A percentile compares a stretch with the other conserved stretches of the same genome.
These are phyloP conservation scores for Rhizophagus prolifer DNA, from an alignment of 192 early-diverging fungal species.

Conservation along the genomic window DNA sequence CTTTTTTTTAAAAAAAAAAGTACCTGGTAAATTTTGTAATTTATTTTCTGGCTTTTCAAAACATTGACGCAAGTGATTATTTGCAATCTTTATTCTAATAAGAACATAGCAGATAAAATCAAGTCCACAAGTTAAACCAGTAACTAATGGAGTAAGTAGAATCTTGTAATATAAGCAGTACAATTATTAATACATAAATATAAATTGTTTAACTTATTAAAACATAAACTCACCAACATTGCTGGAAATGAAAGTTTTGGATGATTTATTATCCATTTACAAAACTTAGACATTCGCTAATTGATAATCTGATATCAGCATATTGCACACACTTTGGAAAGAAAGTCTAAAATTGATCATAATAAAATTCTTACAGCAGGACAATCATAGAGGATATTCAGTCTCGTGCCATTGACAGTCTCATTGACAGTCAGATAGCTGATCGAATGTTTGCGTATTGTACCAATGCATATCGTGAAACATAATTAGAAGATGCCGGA, in stretches of 20 bases:
- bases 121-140: slow-evolving; percentile 74
- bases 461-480: slow-evolving; percentile 76
- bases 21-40: slow-evolving; percentile 56
- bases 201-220: no score
- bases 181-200: no score
- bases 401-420: slow-evolving; percentile 62
- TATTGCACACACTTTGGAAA: not conserved
- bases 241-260: slow-evolving; percentile 49
- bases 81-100: slow-evolving; percentile 80
- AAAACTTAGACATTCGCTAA: slow-evolving; percentile 53
- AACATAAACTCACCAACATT: slow-evolving; percentile 35
- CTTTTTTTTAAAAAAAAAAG: not conserved
- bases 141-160: slow-evolving; percentile 52
- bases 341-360: not conserved
- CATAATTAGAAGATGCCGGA: slow-evolving; percentile 65
- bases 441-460: slow-evolving; percentile 73
- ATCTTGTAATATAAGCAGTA: slow-evolving; percentile 48
- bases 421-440: slow-evolving; percentile 88
- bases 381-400: slow-evolving; percentile 62
- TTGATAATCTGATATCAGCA: not conserved
- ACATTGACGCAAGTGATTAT: slow-evolving; percentile 57
- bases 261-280: slow-evolving; percentile 70
- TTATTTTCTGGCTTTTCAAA: slow-evolving; percentile 42
- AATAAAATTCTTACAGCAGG: slow-evolving; percentile 39
- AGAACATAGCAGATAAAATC: slow-evolving; percentile 89